phyloP scores from a whole-genome alignment of 257 asterid species.

The Apocynum venetum region DNA sequence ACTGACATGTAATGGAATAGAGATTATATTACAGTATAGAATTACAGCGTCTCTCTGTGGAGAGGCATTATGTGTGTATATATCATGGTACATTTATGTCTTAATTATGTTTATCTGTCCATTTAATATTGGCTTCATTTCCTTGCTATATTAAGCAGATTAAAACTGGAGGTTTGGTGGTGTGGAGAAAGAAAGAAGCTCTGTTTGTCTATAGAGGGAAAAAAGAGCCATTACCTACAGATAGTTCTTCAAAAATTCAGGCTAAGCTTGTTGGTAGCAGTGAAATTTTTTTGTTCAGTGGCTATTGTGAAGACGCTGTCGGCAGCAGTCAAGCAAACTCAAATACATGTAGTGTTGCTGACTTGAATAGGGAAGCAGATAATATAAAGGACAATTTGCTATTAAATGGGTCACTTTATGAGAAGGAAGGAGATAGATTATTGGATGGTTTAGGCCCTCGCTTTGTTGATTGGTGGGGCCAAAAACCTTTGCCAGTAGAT shows the following conservation, averaged over 20 bases:
- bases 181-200: slow-evolving; percentile 62
- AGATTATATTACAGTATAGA: background rate
- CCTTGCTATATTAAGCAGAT: slow-evolving; percentile 38
- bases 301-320: slow-evolving; percentile 13
- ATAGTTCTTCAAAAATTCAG: slow-evolving; percentile 15
- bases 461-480: slow-evolving; percentile 93
- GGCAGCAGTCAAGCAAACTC: slow-evolving; percentile 24
- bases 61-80: background rate
- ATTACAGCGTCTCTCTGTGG: background rate
- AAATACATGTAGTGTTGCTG: slow-evolving; percentile 26
- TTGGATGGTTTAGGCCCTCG: slow-evolving; percentile 93
- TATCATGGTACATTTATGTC: background rate
- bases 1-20: background rate
- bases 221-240: slow-evolving; percentile 28
- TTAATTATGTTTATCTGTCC: background rate
- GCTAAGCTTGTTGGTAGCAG: slow-evolving; percentile 21
- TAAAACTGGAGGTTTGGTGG: slow-evolving; percentile 79
- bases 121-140: slow-evolving; percentile 6
- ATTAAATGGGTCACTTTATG: slow-evolving; percentile 50
- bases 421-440: slow-evolving; percentile 78
- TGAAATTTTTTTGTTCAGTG: slow-evolving; percentile 23
- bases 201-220: slow-evolving; percentile 81
- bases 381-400: slow-evolving; percentile 30
- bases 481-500: slow-evolving; percentile 88
- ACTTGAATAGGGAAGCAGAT: slow-evolving; percentile 28